Evolutionary conservation across 1,284 basidiomycete species (phyloP).

Genomic region (Rhodofomes roseus): DNA sequence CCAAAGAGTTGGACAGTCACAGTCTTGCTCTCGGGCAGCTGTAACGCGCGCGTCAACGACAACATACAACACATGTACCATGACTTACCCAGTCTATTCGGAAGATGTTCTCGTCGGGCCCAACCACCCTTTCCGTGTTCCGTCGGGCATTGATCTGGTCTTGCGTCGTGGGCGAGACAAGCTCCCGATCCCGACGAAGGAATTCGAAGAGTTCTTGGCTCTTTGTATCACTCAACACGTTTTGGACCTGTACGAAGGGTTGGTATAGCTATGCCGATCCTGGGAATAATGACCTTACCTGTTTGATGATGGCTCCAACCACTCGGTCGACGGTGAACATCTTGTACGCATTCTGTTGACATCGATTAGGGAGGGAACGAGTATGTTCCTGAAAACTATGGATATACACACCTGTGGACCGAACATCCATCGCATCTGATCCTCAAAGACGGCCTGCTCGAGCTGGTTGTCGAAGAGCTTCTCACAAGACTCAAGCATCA

Average conservation of each 20-base stretch:
- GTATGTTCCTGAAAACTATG: background rate
- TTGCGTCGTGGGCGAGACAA: slow-evolving; percentile 63
- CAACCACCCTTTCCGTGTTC: slow-evolving; percentile 80
- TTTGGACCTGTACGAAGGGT: slow-evolving; percentile 54
- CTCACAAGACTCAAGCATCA: slow-evolving; percentile 86
- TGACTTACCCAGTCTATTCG: slow-evolving; percentile 83
- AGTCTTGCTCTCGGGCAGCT: slow-evolving; percentile 69
- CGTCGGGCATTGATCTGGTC: slow-evolving; percentile 82
- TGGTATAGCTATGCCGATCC: slow-evolving; percentile 8
- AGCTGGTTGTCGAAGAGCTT: slow-evolving; percentile 91
- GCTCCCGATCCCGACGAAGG: slow-evolving; percentile 74
- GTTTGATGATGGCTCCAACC: slow-evolving; percentile 84
- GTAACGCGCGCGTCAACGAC: slow-evolving; percentile 10
- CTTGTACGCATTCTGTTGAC: slow-evolving; percentile 65
- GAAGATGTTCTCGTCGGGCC: slow-evolving; percentile 89
- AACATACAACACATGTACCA: background rate
- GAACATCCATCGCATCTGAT: slow-evolving; percentile 89
- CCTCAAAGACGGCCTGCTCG: slow-evolving; percentile 86
- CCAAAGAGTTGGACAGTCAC: slow-evolving; percentile 86
- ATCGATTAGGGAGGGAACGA: background rate
- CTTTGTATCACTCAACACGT: slow-evolving; percentile 74
- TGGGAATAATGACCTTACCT: slow-evolving; percentile 39
- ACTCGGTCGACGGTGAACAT: slow-evolving; percentile 95
- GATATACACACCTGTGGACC: slow-evolving; percentile 69
- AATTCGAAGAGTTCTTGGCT: slow-evolving; percentile 83